Conservation (phyloP, 768 basidiomycete species). For the Leccinum subtestaceum region DNA sequence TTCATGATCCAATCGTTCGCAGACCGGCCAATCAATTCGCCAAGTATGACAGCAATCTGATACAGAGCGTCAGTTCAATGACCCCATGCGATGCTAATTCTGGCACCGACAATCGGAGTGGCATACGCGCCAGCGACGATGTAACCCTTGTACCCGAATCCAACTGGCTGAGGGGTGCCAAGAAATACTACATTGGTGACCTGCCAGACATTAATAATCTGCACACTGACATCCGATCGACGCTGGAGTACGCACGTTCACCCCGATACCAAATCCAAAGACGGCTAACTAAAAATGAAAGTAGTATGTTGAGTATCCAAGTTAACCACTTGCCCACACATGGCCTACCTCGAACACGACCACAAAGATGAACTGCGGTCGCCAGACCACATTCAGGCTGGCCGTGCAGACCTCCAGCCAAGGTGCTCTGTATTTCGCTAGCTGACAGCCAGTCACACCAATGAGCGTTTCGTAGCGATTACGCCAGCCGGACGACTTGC, state of each 20-base stretch:
- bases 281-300: constrained; percentile 32
- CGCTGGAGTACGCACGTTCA: constrained; percentile 33
- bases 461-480: constrained; percentile 47
- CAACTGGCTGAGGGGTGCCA: constrained; percentile 42
- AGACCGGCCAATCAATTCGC: constrained; percentile 50
- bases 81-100: neutral
- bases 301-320: neutral
- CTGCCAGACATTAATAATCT: constrained; percentile 19
- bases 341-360: constrained; percentile 37
- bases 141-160: constrained; percentile 44
- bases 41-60: constrained; percentile 49
- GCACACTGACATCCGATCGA: neutral
- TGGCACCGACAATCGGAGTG: constrained; percentile 40
- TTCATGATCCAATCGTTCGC: constrained; percentile 50
- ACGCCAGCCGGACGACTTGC: constrained; percentile 30
- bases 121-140: constrained; percentile 42
- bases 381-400: constrained; percentile 44
- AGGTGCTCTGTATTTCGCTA: constrained; percentile 43
- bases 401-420: constrained; percentile 36
- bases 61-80: neutral
- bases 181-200: constrained; percentile 57
- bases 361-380: constrained; percentile 44
- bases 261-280: constrained; percentile 50
- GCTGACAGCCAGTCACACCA: constrained; percentile 45
- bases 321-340: neutral